Base-by-base conservation (phyloP, 75 land plant genomes). In the Picea sitchensis region DNA sequence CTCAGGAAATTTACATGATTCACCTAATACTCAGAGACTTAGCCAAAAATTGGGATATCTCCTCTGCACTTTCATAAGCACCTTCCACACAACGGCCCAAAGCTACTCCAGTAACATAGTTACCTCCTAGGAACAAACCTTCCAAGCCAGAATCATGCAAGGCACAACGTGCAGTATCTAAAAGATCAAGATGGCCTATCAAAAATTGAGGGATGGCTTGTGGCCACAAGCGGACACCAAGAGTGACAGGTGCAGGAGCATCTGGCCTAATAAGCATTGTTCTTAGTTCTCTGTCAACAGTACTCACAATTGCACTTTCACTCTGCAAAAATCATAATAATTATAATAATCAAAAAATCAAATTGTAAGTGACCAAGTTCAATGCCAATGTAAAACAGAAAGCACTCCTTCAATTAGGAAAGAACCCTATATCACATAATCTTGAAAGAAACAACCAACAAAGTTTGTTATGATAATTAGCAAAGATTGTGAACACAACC, bases 51-150 rank as follows among this genome's bases (percentile, higher is more conserved):
- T 71, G 56, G 1, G 84, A 64, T 41, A 89, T 86, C 65, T 87
- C 91, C 0, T 80, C 79, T 30, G 99, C 99, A 75, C 87, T 90
- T 34, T 92, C 99, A 79, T 92, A 95, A 34, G 98, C 98, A 36
- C 92, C 90, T 85, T 96, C 99, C 11, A 96, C 94, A 58, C 99
- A 96, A 38, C 95, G 84, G 18, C 99, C 99, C 80, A 96, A 83
- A 17, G 99, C 99, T 20, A 96, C 99, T 77, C 99, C 99, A 36
- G 86, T 77, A 12, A 93, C 98, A 77, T 95, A 95, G 77, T 96
- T 96, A 32, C 99, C 99, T 44, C 95, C 98, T 56, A 96, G 87
- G 83, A 96, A 95, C 44, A 96, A 72, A 1, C 99, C 99, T 64
- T 93, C 91, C n/a, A 86, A 77, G n/a, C 91, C 92, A 67, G 81